Evolutionary conservation across 805 yeast species (phyloP).

Genomic region (Lipomyces yamanashiensis): DNA sequence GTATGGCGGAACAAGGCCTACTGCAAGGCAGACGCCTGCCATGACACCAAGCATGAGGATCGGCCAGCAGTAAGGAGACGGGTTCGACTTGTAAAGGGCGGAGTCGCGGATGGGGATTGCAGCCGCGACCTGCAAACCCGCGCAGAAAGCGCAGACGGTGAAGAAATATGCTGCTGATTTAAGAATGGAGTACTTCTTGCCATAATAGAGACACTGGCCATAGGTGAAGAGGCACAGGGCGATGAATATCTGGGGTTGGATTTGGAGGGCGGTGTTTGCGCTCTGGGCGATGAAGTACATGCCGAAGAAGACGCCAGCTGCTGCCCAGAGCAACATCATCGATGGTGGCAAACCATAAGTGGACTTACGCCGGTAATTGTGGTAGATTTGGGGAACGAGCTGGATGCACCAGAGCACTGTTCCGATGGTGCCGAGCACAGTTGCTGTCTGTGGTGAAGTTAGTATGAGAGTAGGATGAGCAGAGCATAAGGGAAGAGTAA

Average conservation of each 20-base stretch:
- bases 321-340: conserved; percentile 86
- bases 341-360: conserved; percentile 87
- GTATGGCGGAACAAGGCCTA: conserved; percentile 88
- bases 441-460: conserved; percentile 3
- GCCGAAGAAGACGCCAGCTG: conserved; percentile 80
- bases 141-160: conserved; percentile 51
- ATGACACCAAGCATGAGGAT: conserved; percentile 75
- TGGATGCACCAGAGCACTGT: conserved; percentile 94
- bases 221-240: conserved; percentile 69
- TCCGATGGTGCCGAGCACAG: conserved; percentile 77
- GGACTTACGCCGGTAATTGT: conserved; percentile 74
- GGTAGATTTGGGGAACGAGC: conserved; percentile 79
- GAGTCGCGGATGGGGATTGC: conserved; percentile 59
- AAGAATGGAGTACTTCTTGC: conserved; percentile 39
- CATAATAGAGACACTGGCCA: conserved; percentile 66
- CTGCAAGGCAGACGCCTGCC: conserved; percentile 74
- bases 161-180: conserved; percentile 49
- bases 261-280: conserved; percentile 74
- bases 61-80: conserved; percentile 70
- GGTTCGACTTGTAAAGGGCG: conserved; percentile 38
- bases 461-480: neutral
- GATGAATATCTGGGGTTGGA: conserved; percentile 87
- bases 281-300: conserved; percentile 77
- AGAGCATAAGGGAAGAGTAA: neutral
- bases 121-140: conserved; percentile 71